These are phyloP conservation scores for Omphalotus olearius DNA, from an alignment of 1,284 basidiomycete genomes.

Conservation along the genomic window DNA sequence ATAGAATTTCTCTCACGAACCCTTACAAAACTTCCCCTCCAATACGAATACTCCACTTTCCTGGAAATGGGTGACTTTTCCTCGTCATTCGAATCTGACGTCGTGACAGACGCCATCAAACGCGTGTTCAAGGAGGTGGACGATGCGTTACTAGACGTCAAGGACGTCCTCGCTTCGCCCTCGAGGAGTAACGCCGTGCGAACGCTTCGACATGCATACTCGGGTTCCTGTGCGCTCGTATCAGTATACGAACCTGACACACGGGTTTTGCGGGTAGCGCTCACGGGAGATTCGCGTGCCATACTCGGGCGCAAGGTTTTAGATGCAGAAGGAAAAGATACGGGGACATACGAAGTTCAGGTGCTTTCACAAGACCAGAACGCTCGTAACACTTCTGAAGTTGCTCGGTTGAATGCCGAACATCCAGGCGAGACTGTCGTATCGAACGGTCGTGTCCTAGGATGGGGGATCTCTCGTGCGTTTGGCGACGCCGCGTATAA, in stretches of 20 bases:
- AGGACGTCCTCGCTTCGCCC: conserved; percentile 13
- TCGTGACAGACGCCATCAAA: conserved; percentile 11
- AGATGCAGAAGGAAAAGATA: conserved; percentile 23
- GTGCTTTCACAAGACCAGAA: conserved; percentile 54
- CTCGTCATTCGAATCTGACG: background rate
- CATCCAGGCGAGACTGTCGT: conserved; percentile 21
- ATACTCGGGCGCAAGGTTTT: conserved; percentile 46
- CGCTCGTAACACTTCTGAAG: conserved; percentile 29
- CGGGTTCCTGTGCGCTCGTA: conserved; percentile 36
- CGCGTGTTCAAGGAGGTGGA: conserved; percentile 13
- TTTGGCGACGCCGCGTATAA: conserved; percentile 33
- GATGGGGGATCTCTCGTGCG: conserved; percentile 25
- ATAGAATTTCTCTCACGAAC: conserved; percentile 9
- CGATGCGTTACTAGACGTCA: conserved; percentile 11
- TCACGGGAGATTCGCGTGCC: conserved; percentile 59
- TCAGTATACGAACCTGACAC: conserved; percentile 43
- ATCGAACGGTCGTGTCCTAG: conserved; percentile 19
- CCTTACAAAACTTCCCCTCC: conserved; percentile 11
- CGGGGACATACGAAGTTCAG: conserved; percentile 40
- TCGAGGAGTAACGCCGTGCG: conserved; percentile 15
- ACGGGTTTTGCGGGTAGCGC: conserved; percentile 39
- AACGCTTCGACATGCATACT: conserved; percentile 11
- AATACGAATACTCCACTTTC: conserved; percentile 8
- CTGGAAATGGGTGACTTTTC: background rate
- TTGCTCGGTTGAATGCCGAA: conserved; percentile 20